Percentiles rank a stretch among this genome's conserved stretches.
Conservation (phyloP, 1,139 yeast species). For the Diutina mesorugosa region DNA sequence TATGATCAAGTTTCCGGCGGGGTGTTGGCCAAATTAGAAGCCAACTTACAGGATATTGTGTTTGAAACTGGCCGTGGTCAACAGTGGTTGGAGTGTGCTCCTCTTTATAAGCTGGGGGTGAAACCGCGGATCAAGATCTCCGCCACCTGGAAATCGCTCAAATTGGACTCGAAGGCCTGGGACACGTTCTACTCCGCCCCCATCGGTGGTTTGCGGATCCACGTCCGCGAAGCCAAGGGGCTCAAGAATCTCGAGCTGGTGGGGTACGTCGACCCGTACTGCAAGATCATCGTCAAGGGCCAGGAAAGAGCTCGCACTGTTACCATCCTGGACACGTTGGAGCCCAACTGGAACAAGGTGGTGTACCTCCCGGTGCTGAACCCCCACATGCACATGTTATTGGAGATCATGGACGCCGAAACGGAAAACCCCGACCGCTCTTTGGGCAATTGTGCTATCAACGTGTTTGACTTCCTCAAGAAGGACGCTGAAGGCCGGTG, state of each 20-base stretch:
- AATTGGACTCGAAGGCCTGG: slow-evolving; percentile 30
- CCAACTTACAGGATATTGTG: slow-evolving; percentile 40
- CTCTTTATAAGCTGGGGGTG: slow-evolving; percentile 17
- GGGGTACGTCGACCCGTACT: slow-evolving; percentile 67
- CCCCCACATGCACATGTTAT: slow-evolving; percentile 42
- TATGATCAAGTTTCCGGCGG: slow-evolving; percentile 41
- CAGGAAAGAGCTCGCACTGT: slow-evolving; percentile 42
- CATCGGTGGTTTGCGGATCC: slow-evolving; percentile 53
- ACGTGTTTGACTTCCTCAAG: slow-evolving; percentile 36
- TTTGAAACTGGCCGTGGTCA: slow-evolving; percentile 42
- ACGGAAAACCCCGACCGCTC: slow-evolving; percentile 48
- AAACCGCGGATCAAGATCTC: slow-evolving; percentile 39
- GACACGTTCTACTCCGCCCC: slow-evolving; percentile 38
- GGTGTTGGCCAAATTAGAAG: slow-evolving; percentile 40
- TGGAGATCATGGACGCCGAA: slow-evolving; percentile 58
- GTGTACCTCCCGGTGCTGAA: slow-evolving; percentile 51
- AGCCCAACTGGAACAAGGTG: slow-evolving; percentile 48
- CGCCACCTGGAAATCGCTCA: slow-evolving; percentile 64
- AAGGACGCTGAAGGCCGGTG: slow-evolving; percentile 32
- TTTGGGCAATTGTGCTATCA: slow-evolving; percentile 45
- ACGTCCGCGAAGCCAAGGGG: slow-evolving; percentile 39
- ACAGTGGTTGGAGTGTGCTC: slow-evolving; percentile 35
- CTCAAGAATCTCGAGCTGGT: slow-evolving; percentile 50
- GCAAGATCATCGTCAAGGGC: slow-evolving; percentile 44
- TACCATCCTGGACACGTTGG: slow-evolving; percentile 39